Conservation (phyloP, 2,329 filamentous ascomycete species). For the Arthrobotrys sinensis region DNA sequence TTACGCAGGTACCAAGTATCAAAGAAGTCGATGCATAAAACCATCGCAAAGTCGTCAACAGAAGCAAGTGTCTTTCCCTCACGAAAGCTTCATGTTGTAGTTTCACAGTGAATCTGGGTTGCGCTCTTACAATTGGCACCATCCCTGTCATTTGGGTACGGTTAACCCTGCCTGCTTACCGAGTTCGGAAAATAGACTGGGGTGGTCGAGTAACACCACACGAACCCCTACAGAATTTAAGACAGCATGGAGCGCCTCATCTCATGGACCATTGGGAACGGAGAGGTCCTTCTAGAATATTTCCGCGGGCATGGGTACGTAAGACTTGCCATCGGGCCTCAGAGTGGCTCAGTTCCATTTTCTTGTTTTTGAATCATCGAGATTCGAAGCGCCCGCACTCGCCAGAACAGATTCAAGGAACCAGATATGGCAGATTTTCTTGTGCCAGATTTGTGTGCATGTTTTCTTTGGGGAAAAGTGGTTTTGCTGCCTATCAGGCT, state of each 20-base stretch:
- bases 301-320: neutral
- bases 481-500: neutral
- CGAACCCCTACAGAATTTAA: conserved; percentile 5
- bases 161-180: neutral
- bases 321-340: neutral
- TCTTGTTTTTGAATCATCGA: no score
- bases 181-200: neutral
- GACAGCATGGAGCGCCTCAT: neutral
- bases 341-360: neutral
- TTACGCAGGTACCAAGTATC: conserved; percentile 1
- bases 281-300: conserved; percentile 5
- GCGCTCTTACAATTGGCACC: neutral
- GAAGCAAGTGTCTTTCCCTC: neutral
- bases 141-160: neutral
- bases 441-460: neutral
- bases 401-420: neutral
- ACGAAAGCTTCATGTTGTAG: conserved; percentile 1
- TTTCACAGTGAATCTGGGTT: conserved; percentile 18
- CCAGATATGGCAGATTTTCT: neutral
- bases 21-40: neutral
- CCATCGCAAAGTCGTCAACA: neutral
- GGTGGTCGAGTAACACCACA: conserved; percentile 4
- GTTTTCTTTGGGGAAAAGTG: neutral
- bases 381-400: conserved; percentile 1
- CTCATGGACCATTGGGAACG: no score